phyloP scores from a whole-genome alignment of 2,329 filamentous ascomycete genomes.

The Penicillium verrucosum region DNA sequence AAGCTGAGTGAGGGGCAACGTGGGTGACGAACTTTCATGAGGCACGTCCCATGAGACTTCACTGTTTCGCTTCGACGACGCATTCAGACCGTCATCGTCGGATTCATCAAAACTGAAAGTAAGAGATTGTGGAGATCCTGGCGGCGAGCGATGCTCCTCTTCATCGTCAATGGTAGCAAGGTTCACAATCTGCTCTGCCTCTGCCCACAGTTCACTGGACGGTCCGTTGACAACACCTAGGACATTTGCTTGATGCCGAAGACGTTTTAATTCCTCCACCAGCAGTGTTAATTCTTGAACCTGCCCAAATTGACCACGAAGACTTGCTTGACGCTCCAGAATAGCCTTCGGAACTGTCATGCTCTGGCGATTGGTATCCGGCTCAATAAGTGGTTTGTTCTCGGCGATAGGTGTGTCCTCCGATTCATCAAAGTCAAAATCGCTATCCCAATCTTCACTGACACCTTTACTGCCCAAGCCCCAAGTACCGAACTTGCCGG shows the following conservation, averaged over 20 bases:
- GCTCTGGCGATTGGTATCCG: constrained; percentile 24
- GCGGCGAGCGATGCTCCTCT: constrained; percentile 50
- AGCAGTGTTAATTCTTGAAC: constrained; percentile 62
- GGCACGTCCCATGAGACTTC: constrained; percentile 32
- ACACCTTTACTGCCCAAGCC: constrained; percentile 64
- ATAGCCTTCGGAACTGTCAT: constrained; percentile 59
- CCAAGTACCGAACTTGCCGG: constrained; percentile 63
- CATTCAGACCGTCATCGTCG: constrained; percentile 49
- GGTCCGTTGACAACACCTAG: constrained; percentile 54
- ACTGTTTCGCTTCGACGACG: constrained; percentile 31
- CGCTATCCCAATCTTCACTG: constrained; percentile 66
- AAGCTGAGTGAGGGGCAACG: constrained; percentile 42
- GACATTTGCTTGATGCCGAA: constrained; percentile 53
- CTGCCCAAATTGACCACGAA: constrained; percentile 63
- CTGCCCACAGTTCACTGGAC: constrained; percentile 57
- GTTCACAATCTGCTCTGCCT: constrained; percentile 65
- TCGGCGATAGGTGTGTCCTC: constrained; percentile 44
- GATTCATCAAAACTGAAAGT: constrained; percentile 58
- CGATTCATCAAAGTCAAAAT: constrained; percentile 62
- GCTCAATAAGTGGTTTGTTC: constrained; percentile 34
- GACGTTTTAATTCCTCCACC: constrained; percentile 63
- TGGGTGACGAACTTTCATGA: constrained; percentile 22
- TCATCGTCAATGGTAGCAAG: constrained; percentile 63
- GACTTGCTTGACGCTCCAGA: constrained; percentile 62
- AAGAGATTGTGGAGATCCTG: constrained; percentile 55